Percentiles rank a stretch among this genome's conserved stretches.
These are phyloP conservation scores for Straminergon stramineum DNA, from an alignment of 225 moss, liverwort and hornwort genomes.

Conservation along the genomic window DNA sequence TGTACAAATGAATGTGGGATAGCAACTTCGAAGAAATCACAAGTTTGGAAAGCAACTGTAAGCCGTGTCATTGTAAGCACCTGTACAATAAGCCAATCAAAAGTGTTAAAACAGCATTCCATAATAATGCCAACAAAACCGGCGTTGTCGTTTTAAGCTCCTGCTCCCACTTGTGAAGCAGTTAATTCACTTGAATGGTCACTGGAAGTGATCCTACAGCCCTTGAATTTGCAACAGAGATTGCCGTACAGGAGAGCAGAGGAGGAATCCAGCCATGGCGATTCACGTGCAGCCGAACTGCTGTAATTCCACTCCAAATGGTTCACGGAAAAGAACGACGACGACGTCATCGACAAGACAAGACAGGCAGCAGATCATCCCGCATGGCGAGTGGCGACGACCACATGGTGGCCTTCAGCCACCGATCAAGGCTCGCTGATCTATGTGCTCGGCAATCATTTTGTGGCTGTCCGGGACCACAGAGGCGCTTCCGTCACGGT, in stretches of 20 bases:
- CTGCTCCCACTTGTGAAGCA: neutral
- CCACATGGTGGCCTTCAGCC: conserved; percentile 12
- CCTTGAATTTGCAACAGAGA: neutral
- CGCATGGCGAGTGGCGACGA: neutral
- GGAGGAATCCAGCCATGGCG: neutral
- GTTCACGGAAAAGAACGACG: neutral
- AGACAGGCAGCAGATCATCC: neutral
- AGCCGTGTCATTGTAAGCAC: neutral
- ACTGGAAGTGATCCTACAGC: neutral
- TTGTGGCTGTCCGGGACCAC: neutral
- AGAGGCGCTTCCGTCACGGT: neutral
- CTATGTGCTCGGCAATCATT: neutral
- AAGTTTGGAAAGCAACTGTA: neutral
- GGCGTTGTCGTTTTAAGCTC: neutral
- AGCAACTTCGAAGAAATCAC: neutral
- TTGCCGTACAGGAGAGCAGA: neutral
- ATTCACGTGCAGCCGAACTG: neutral
- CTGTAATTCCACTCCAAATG: neutral
- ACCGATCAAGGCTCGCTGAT: conserved; percentile 3
- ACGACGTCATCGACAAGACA: neutral
- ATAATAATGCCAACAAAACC: neutral
- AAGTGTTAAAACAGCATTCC: neutral
- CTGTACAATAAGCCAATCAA: neutral
- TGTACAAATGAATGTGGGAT: neutral
- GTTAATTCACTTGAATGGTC: neutral